phyloP scores from a whole-genome alignment of 371 early-diverging fungal genomes.

The Encephalitozoon romaleae region DNA sequence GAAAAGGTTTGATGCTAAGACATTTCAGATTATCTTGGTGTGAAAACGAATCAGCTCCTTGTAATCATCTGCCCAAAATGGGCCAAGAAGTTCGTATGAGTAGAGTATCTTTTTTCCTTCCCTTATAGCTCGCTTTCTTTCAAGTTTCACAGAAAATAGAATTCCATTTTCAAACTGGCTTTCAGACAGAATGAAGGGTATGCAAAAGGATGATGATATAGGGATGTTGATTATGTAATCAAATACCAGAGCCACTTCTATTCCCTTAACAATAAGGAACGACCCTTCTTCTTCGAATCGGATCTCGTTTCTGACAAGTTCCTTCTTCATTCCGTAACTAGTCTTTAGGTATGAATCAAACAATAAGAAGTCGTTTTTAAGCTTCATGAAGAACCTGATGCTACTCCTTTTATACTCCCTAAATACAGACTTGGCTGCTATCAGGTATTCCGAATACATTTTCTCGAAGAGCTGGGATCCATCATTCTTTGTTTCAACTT shows the following conservation, averaged over 20 bases:
- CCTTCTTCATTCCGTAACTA: neutral
- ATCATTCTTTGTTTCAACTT: slow-evolving; percentile 12
- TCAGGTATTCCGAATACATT: slow-evolving; percentile 18
- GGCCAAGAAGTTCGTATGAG: neutral
- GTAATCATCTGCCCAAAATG: slow-evolving; percentile 10
- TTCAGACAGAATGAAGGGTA: slow-evolving; percentile 26
- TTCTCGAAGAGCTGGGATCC: slow-evolving; percentile 1
- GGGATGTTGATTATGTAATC: slow-evolving; percentile 22
- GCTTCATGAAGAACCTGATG: slow-evolving; percentile 16
- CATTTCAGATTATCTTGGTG: neutral
- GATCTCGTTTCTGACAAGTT: slow-evolving; percentile 11
- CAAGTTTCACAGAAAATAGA: neutral
- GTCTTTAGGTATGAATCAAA: neutral
- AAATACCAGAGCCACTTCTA: slow-evolving; percentile 4
- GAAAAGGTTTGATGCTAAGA: neutral
- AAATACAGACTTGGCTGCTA: neutral
- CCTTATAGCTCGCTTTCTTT: neutral
- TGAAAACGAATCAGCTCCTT: neutral
- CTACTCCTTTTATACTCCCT: slow-evolving; percentile 4
- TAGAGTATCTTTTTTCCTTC: neutral
- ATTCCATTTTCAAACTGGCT: slow-evolving; percentile 25
- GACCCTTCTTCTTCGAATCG: neutral
- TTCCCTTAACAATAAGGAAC: neutral
- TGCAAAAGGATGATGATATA: neutral
- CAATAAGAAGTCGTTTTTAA: slow-evolving; percentile 18